Base-by-base conservation (phyloP, 2,329 filamentous ascomycete species). In the Fusarium cicatricum region DNA sequence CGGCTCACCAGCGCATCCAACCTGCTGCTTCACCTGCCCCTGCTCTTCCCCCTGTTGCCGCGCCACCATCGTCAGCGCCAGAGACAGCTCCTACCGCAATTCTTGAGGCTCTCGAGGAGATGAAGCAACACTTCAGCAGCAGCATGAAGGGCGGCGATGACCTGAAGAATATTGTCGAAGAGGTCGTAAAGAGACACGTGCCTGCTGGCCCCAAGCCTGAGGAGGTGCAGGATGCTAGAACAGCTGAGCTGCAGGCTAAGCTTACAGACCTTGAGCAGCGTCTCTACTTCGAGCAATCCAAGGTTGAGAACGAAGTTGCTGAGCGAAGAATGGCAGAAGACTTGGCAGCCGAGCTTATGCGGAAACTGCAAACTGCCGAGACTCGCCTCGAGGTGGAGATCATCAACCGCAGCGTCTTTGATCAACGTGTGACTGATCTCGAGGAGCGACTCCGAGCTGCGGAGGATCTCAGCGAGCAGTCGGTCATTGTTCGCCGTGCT, bases 381-480 rank as follows among this genome's bases (percentile, higher is more conserved):
- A 85, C 82, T 5, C 82, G 83, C 62, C 78, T 86, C 6, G 83
- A 86, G 65, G 78, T 84, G 32, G 84, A 87, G 65, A 84, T 85
- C 44, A 83, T 85, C 74, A 86, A 86, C 71, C 80, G 82, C 47
- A 85, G 81, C 58, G 77, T 82, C 3, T 81, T 80, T 37, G 82
- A 85, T 53, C 82, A 84, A 72, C 85, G 89, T 46, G 82, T 90
- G 17, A 77, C 83, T 32, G 88, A 90, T 38, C 80, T 93, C 1
- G 90, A 92, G 70, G 86, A 86, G 39, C 86, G 86, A 70, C 78
- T 91, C 39, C 82, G 83, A 55, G 75, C 83, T 10, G 84, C 89
- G 31, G 87, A 91, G 62, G 80, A 81, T 31, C 82, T 83, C 51
- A 83, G 82, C 2, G 88, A 92, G 59, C 76, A 85, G 46, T 89